Evolutionary conservation across 345 rosid species (phyloP).

Genomic region (Lepidium aucheri): DNA sequence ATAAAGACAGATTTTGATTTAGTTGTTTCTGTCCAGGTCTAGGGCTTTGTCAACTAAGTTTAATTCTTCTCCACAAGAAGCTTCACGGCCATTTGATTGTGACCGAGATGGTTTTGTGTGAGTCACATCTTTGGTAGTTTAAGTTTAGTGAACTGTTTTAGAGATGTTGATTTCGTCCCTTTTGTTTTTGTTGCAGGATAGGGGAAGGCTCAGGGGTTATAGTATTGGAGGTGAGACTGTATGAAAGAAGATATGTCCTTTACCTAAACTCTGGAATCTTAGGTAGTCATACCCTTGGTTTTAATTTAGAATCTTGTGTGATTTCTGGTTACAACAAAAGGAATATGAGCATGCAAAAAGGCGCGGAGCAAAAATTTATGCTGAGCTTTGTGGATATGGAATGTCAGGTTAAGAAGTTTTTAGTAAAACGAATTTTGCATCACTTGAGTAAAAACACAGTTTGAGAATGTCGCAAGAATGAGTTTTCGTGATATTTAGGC

Average conservation of each 20-base stretch:
- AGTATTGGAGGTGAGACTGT: constrained; percentile 76
- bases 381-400: constrained; percentile 94
- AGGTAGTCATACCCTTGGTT: not conserved
- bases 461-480: not conserved
- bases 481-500: constrained; percentile 36
- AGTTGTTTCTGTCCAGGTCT: constrained; percentile 35
- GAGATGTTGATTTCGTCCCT: constrained; percentile 1
- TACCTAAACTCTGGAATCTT: not conserved
- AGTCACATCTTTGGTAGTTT: constrained; percentile 26
- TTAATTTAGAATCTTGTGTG: not conserved
- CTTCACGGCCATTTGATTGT: constrained; percentile 91
- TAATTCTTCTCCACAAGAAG: constrained; percentile 72
- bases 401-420: constrained; percentile 64
- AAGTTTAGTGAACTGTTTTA: not conserved
- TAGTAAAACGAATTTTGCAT: not conserved
- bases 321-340: constrained; percentile 29
- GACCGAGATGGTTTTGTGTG: constrained; percentile 97
- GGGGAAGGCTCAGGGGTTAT: constrained; percentile 91
- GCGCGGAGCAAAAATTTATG: constrained; percentile 81
- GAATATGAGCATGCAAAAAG: constrained; percentile 91
- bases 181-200: constrained; percentile 44
- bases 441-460: not conserved
- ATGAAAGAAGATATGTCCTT: not conserved
- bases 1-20: too few species aligned
- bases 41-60: constrained; percentile 85